phyloP scores from a whole-genome alignment of 768 basidiomycete species.

The Chalciporus piperatus region DNA sequence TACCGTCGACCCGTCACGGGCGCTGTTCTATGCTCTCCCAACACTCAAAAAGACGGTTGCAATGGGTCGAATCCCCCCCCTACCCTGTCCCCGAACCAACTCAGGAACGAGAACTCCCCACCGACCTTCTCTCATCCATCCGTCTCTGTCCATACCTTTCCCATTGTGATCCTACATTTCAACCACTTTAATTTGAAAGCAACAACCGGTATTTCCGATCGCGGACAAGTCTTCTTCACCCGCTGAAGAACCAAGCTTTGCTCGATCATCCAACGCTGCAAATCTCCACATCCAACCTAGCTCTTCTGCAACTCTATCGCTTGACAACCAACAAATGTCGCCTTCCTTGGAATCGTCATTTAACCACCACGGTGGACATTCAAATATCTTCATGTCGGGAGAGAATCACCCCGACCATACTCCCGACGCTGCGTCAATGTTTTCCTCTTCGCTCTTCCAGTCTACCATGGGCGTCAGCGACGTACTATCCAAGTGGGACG shows the following conservation, averaged over 20 bases:
- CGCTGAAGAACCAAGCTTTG: constrained; percentile 14
- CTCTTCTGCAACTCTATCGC: constrained; percentile 24
- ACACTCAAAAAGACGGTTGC: constrained; percentile 23
- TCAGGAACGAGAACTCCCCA: constrained; percentile 13
- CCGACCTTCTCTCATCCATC: constrained; percentile 14
- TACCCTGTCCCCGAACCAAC: constrained; percentile 4
- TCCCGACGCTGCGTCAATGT: constrained; percentile 15
- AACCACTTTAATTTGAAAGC: constrained; percentile 11
- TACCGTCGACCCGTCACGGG: constrained; percentile 22
- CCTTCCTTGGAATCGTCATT: constrained; percentile 24
- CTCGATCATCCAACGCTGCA: constrained; percentile 27
- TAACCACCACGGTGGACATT: constrained; percentile 6
- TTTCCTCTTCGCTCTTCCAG: constrained; percentile 2
- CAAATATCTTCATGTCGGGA: constrained; percentile 25
- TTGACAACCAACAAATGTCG: constrained; percentile 34
- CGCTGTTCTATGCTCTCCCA: constrained; percentile 6
- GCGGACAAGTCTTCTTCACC: constrained; percentile 13
- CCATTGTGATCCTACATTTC: neutral
- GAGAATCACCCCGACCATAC: neutral
- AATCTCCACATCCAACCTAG: constrained; percentile 22
- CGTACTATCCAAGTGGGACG: constrained; percentile 4
- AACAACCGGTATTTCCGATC: constrained; percentile 18
- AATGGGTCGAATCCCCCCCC: neutral
- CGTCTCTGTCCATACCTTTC: constrained; percentile 6
- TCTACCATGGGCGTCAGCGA: constrained; percentile 1